Evolutionary conservation across 805 yeast genomes (phyloP).

Genomic region (Teunomyces lycoperdinae): DNA sequence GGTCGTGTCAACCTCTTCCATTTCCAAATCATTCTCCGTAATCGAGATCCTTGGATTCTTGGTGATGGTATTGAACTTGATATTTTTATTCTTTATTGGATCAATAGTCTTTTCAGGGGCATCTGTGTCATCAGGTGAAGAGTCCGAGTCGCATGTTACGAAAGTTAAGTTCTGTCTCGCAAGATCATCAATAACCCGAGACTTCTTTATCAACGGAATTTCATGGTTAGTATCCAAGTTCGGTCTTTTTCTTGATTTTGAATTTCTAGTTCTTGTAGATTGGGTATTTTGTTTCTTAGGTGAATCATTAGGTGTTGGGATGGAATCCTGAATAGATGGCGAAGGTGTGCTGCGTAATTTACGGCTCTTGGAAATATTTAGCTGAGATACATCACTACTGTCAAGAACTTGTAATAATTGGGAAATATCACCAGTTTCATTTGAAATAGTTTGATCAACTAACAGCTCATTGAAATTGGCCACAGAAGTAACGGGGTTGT

Average conservation of each 20-base stretch:
- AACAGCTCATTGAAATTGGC: not conserved
- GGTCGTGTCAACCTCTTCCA: not conserved
- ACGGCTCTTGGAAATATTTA: not conserved
- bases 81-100: constrained; percentile 7
- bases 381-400: not conserved
- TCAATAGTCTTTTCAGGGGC: constrained; percentile 11
- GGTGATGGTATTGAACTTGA: not conserved
- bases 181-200: constrained; percentile 8
- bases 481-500: not conserved
- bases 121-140: constrained; percentile 10
- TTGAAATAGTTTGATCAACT: not conserved
- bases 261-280: not conserved
- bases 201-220: constrained; percentile 9
- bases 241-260: not conserved
- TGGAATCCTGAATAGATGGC: not conserved
- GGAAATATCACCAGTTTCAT: not conserved
- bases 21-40: not conserved
- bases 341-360: not conserved
- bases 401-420: not conserved
- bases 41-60: not conserved
- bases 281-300: not conserved
- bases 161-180: constrained; percentile 6
- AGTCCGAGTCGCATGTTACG: constrained; percentile 5
- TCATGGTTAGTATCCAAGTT: not conserved
- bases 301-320: not conserved